Evolutionary conservation across 352 stramenopile species (phyloP).

Genomic region (Aphanomyces cochlioides): DNA sequence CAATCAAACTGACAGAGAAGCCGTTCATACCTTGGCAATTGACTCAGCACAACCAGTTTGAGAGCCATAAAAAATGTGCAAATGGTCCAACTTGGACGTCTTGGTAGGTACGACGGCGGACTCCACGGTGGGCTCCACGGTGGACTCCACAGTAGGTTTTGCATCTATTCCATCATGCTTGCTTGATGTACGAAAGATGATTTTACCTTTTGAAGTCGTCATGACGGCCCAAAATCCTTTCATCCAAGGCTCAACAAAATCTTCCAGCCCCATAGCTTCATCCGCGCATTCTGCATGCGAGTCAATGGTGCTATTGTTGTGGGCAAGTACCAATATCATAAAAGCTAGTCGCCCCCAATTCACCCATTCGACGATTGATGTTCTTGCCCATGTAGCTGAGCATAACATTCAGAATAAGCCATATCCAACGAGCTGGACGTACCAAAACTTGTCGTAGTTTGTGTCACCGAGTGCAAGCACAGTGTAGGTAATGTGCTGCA

Average conservation of each 20-base stretch:
- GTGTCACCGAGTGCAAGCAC: conserved; percentile 91
- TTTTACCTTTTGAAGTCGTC: neutral
- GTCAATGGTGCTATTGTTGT: conserved; percentile 9
- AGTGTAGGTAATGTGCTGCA: conserved; percentile 61
- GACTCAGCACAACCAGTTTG: conserved; percentile 85
- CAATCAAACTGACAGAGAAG: neutral
- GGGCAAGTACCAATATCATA: conserved; percentile 48
- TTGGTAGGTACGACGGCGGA: neutral
- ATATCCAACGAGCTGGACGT: neutral
- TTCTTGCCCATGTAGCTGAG: conserved; percentile 75
- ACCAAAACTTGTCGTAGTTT: conserved; percentile 97
- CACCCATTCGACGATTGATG: conserved; percentile 84
- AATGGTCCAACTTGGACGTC: neutral
- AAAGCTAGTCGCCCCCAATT: conserved; percentile 82
- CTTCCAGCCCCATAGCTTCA: conserved; percentile 92
- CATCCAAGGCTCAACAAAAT: conserved; percentile 91
- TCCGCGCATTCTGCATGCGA: conserved; percentile 70
- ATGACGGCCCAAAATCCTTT: conserved; percentile 44
- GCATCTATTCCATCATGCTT: too few species aligned
- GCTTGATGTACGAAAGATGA: too few species aligned
- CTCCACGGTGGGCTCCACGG: too few species aligned
- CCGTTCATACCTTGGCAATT: conserved; percentile 64
- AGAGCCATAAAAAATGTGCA: conserved; percentile 72
- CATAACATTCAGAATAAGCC: too few species aligned
- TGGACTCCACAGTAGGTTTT: too few species aligned